Percentiles rank a stretch among this genome's conserved stretches.
Evolutionary conservation across 139 green algal genomes (phyloP).

Genomic region (Choricystis sp.): DNA sequence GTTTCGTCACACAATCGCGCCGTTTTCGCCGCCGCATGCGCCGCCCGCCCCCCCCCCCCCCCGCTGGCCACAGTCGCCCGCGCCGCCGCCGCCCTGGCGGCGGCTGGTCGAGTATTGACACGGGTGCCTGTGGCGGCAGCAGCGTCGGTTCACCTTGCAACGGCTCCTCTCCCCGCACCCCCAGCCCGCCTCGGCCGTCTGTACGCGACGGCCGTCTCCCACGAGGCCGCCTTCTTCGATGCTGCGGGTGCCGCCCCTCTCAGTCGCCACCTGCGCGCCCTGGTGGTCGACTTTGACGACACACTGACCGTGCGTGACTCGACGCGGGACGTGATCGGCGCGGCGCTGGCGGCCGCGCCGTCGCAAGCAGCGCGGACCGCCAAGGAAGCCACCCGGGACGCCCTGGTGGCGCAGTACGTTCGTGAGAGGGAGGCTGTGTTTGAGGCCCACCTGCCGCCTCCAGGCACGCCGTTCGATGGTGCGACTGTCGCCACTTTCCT

Average conservation of each 20-base stretch:
- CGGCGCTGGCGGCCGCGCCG: slow-evolving; percentile 20
- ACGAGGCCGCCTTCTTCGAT: slow-evolving; percentile 58
- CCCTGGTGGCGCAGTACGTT: slow-evolving; percentile 17
- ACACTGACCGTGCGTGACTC: slow-evolving; percentile 48
- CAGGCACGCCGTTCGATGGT: not conserved
- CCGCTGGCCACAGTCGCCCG: no score
- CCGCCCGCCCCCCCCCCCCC: no score
- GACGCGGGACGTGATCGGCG: slow-evolving; percentile 30
- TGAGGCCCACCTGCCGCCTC: no score
- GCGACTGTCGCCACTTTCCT: not conserved
- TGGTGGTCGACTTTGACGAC: slow-evolving; percentile 73
- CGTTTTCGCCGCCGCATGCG: no score
- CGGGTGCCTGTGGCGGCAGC: no score
- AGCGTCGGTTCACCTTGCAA: no score
- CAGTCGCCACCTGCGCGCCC: slow-evolving; percentile 14
- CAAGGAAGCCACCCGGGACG: not conserved
- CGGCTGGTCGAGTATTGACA: no score
- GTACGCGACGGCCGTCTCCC: slow-evolving; percentile 45
- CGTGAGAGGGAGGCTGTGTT: not conserved
- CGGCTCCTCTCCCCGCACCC: no score
- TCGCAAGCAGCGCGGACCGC: slow-evolving; percentile 2
- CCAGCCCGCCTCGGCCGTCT: slow-evolving; percentile 28
- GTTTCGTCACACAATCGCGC: no score
- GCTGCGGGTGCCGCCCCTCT: slow-evolving; percentile 24
- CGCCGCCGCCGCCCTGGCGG: no score